Base-by-base conservation (phyloP, 2,329 filamentous ascomycete species). In the Aureobasidium zeae region DNA sequence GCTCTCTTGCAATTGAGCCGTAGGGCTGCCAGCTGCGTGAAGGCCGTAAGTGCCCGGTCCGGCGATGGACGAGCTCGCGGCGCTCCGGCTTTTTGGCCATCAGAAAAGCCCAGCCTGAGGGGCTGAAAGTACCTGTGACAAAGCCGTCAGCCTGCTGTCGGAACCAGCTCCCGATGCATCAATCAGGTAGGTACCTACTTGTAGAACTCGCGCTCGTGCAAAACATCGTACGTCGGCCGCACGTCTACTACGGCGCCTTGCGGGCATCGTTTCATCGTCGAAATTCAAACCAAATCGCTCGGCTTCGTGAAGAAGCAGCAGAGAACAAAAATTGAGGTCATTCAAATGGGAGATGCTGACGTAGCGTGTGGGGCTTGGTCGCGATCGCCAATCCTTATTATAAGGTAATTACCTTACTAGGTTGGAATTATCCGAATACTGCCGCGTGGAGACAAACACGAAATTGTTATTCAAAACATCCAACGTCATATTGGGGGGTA, bases 1-100 rank as follows among this genome's bases (percentile, higher is more conserved):
- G 63, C 64, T 24, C 72, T 65, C 47, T 67, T 64, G 26, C 66
- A 63, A 10, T 65, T 61, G 31, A 74, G 59, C 0, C 70, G 61
- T 41, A 74, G 61, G 10, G 71, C 63, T 17, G 67, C 71, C 21
- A 77, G 60, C 53, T 77, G 73, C 7, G 70, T 61, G 48, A 69
- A 67, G 3, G 66, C 63, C 3, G 65, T 67, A n/a, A 74, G 59
- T 16, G 65, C 67, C 19, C 45, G 48, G 38, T 61, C 57, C 3
- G 56, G 55, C 3, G 53, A 60, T 5, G 53, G 13, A 15, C 35
- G 44, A 10, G 24, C 24, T n/a, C 10, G 24, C 12, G 1, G 20
- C 3, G 22, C 28, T 12, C 9, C 10, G 1, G 15, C 15, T 13
- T 45, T 28, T 51, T 48, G 6, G 56, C 55, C 17, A 53, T n/a